Evolutionary conservation across 139 green algal genomes (phyloP).

Genomic region (Coccomyxa sp.): DNA sequence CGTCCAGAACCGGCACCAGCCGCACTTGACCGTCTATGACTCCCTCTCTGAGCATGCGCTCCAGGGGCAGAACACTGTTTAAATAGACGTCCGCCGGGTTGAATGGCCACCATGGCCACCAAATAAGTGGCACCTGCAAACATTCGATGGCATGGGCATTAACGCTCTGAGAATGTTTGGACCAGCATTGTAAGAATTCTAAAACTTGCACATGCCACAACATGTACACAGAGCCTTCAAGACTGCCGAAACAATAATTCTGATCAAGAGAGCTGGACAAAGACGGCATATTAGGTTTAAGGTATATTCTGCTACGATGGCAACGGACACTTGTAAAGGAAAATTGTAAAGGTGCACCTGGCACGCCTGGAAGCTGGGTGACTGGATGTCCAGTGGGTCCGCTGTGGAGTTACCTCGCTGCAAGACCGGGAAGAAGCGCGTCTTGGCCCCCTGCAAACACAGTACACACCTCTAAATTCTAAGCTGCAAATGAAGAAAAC

Average conservation of each 20-base stretch:
- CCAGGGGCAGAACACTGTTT: not conserved
- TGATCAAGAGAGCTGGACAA: not conserved
- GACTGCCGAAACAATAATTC: too few species aligned
- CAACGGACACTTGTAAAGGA: not conserved
- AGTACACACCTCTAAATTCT: not conserved
- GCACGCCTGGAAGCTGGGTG: not conserved
- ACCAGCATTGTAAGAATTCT: not conserved
- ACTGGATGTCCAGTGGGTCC: conserved; percentile 9
- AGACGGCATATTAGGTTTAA: not conserved
- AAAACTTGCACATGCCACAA: not conserved
- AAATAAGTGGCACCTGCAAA: conserved; percentile 12
- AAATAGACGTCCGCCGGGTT: conserved; percentile 17
- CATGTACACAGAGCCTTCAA: too few species aligned
- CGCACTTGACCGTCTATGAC: conserved; percentile 8
- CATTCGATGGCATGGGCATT: not conserved
- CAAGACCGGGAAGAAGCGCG: not conserved
- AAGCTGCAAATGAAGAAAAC: not conserved
- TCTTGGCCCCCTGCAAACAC: conserved; percentile 6
- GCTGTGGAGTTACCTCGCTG: conserved; percentile 1
- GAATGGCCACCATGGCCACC: conserved; percentile 21
- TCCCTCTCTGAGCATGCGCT: conserved; percentile 6
- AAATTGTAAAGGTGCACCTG: not conserved
- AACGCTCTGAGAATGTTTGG: not conserved
- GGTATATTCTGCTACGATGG: not conserved
- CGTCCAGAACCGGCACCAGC: conserved; percentile 8